phyloP scores from a whole-genome alignment of 139 green algal genomes.

The Zygnema circumcarinatum region DNA sequence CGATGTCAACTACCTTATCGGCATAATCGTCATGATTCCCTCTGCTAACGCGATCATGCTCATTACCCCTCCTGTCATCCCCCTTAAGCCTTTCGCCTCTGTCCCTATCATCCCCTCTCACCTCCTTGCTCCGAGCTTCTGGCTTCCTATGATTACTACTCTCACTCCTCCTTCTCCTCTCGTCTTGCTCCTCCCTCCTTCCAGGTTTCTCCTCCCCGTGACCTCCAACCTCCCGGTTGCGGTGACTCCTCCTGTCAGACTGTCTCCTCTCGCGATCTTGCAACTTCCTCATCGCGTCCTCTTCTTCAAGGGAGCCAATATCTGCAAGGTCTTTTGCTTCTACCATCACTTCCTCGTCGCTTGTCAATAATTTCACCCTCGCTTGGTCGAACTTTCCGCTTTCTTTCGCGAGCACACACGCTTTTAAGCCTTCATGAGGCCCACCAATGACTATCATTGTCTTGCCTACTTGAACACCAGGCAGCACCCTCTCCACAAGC shows the following conservation, averaged over 20 bases:
- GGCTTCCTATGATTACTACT: no score
- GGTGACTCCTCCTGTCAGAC: not conserved
- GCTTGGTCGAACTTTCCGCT: conserved; percentile 17
- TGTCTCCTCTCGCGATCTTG: not conserved
- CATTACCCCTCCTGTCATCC: not conserved
- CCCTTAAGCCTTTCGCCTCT: not conserved
- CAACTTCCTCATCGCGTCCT: conserved; percentile 27
- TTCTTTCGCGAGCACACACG: conserved; percentile 41
- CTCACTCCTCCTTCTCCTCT: conserved; percentile 31
- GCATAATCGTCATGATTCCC: not conserved
- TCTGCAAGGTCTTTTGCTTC: conserved; percentile 54
- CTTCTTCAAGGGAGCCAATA: conserved; percentile 49
- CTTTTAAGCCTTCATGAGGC: conserved; percentile 56
- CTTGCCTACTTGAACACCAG: conserved; percentile 61
- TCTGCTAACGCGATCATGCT: conserved; percentile 28
- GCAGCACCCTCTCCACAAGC: conserved; percentile 61
- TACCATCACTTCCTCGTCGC: conserved; percentile 59
- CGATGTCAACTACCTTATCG: not conserved
- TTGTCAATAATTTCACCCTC: conserved; percentile 57
- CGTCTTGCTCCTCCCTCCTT: conserved; percentile 10
- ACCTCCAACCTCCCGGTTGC: not conserved
- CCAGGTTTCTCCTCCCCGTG: not conserved
- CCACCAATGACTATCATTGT: conserved; percentile 61
- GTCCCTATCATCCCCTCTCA: not conserved
- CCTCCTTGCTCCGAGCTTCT: not conserved